Percentiles rank a stretch among this genome's conserved stretches.
phyloP scores from a whole-genome alignment of 1,284 basidiomycete species.

The Pseudozyma thailandica region DNA sequence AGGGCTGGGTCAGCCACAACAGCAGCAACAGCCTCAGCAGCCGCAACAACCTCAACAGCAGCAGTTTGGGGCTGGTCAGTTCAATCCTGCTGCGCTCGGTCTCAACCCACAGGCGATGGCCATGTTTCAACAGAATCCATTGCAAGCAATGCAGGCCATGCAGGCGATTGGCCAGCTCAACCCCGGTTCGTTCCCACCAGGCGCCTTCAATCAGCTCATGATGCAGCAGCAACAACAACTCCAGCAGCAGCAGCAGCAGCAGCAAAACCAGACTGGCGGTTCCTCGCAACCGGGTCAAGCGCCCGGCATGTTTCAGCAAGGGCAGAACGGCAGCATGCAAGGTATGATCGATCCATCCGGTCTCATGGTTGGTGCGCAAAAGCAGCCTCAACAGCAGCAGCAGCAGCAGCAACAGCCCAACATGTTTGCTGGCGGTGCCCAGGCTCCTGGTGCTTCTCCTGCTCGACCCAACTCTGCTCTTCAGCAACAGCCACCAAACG shows the following conservation, averaged over 20 bases:
- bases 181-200: slow-evolving; percentile 33
- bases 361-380: slow-evolving; percentile 31
- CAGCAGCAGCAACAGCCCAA: slow-evolving; percentile 22
- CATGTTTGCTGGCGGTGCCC: slow-evolving; percentile 28
- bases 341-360: slow-evolving; percentile 38
- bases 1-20: slow-evolving; percentile 28
- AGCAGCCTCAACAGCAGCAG: slow-evolving; percentile 28
- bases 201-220: slow-evolving; percentile 43
- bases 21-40: slow-evolving; percentile 27
- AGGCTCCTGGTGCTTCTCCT: slow-evolving; percentile 25
- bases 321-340: slow-evolving; percentile 28
- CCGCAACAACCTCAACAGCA: slow-evolving; percentile 27
- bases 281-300: slow-evolving; percentile 24
- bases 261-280: slow-evolving; percentile 23
- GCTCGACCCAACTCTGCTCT: slow-evolving; percentile 36
- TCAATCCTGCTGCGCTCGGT: slow-evolving; percentile 40
- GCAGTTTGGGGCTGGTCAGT: slow-evolving; percentile 24
- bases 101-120: slow-evolving; percentile 46
- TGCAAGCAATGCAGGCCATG: slow-evolving; percentile 53
- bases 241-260: slow-evolving; percentile 27
- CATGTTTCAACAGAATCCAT: slow-evolving; percentile 42
- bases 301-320: slow-evolving; percentile 34
- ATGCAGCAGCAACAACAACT: slow-evolving; percentile 42
- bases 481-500: slow-evolving; percentile 36
- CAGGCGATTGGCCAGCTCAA: slow-evolving; percentile 45